Evolutionary conservation across 2,329 filamentous ascomycete species (phyloP).

Genomic region (Neocatenulostroma microsporum): DNA sequence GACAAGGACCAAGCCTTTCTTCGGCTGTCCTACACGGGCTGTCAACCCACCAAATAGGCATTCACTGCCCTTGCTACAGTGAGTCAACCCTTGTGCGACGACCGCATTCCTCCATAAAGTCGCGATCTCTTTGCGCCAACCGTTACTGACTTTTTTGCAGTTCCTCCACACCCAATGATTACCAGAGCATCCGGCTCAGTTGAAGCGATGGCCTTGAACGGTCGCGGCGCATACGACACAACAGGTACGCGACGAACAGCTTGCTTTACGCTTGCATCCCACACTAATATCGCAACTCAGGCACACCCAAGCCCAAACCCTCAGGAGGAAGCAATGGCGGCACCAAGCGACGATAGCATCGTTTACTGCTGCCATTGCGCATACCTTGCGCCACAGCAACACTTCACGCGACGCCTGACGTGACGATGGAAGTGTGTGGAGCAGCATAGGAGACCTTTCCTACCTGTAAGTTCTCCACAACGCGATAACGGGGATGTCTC

Average conservation of each 20-base stretch:
- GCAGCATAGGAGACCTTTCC: neutral
- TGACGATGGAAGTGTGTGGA: neutral
- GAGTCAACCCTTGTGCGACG: constrained; percentile 12
- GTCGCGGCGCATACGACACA: constrained; percentile 15
- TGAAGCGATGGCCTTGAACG: constrained; percentile 11
- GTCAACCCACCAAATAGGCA: neutral
- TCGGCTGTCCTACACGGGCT: constrained; percentile 8
- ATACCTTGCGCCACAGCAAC: neutral
- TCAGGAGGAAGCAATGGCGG: constrained; percentile 9
- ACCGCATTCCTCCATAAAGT: constrained; percentile 6
- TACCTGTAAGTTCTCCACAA: neutral
- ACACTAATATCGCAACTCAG: too few species aligned
- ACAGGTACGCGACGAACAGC: constrained; percentile 5
- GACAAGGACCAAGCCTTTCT: constrained; percentile 5
- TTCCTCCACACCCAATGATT: constrained; percentile 11
- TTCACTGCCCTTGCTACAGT: constrained; percentile 12
- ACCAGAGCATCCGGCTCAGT: constrained; percentile 10
- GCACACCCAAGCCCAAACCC: constrained; percentile 13
- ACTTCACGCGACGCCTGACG: constrained; percentile 1
- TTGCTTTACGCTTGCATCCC: neutral
- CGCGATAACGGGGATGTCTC: too few species aligned
- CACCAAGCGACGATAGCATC: constrained; percentile 11
- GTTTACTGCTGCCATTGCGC: neutral
- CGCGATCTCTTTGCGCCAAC: neutral
- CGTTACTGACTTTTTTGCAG: constrained; percentile 3